These are phyloP conservation scores for Saprolegnia diclina DNA, from an alignment of 352 stramenopile genomes.

Conservation along the genomic window DNA sequence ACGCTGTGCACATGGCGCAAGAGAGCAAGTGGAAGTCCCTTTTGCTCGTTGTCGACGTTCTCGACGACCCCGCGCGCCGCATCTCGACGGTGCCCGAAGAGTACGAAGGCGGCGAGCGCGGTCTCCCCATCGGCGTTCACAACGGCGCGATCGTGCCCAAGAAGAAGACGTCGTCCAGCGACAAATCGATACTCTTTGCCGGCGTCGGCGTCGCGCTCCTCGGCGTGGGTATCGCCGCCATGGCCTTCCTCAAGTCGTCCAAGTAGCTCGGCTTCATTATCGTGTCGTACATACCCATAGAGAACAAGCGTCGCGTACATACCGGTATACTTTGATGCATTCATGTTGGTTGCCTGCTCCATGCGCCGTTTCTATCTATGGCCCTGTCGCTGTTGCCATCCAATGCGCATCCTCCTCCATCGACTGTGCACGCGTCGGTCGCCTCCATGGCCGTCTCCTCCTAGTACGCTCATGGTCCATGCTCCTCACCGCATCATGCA, in stretches of 20 bases:
- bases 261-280: background rate
- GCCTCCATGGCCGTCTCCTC: too few relatives aligned
- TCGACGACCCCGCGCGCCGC: background rate
- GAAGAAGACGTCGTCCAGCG: background rate
- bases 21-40: constrained; percentile 80
- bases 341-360: too few relatives aligned
- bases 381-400: too few relatives aligned
- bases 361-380: too few relatives aligned
- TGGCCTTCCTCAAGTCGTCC: constrained; percentile 15
- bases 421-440: too few relatives aligned
- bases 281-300: background rate
- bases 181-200: constrained; percentile 16
- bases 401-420: too few relatives aligned
- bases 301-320: background rate
- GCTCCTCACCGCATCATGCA: too few relatives aligned
- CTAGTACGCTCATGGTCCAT: too few relatives aligned
- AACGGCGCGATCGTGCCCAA: background rate
- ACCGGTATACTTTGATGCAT: too few relatives aligned
- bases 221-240: constrained; percentile 10
- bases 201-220: constrained; percentile 10
- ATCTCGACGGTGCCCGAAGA: constrained; percentile 12
- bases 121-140: background rate
- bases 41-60: constrained; percentile 52
- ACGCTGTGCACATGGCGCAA: constrained; percentile 83
- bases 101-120: background rate